Percentiles rank a stretch among this genome's conserved stretches.
Conservation (phyloP, 192 early-diverging fungal species). For the Podila epicladia region DNA sequence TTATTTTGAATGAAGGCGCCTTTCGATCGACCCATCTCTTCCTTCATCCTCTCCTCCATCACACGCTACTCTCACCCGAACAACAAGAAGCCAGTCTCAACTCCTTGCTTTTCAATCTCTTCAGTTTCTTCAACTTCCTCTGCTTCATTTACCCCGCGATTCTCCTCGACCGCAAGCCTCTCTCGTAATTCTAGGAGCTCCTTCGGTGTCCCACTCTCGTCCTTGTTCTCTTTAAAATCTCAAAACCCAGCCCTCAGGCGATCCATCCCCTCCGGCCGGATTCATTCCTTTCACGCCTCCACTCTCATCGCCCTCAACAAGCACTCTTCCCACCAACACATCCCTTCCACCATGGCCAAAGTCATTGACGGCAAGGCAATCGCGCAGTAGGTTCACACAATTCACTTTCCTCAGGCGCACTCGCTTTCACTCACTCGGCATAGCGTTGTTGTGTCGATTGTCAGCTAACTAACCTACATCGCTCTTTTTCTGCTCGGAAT, state of each 20-base stretch:
- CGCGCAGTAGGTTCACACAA: constrained; percentile 65
- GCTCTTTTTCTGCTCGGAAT: neutral
- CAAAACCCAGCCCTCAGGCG: neutral
- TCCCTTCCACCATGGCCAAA: constrained; percentile 53
- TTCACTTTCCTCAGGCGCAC: neutral
- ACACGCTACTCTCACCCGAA: too few relatives aligned
- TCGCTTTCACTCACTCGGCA: neutral
- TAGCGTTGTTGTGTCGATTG: neutral
- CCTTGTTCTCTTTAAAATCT: neutral
- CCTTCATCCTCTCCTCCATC: too few relatives aligned
- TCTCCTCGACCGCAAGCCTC: constrained; percentile 4
- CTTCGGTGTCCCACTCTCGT: neutral
- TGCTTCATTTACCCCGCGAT: neutral
- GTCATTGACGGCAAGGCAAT: constrained; percentile 85
- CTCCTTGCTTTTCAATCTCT: constrained; percentile 2
- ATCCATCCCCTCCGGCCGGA: constrained; percentile 5
- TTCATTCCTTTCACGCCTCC: constrained; percentile 8
- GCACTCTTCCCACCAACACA: neutral
- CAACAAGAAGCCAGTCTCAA: too few relatives aligned
- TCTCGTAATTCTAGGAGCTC: constrained; percentile 2
- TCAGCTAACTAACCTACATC: neutral
- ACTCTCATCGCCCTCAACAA: neutral
- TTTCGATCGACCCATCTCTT: too few relatives aligned
- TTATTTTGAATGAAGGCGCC: too few relatives aligned
- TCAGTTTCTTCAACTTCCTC: neutral